Evolutionary conservation across 805 yeast species (phyloP), one percentile per base, ranked within the genome.

Genomic region (Candida patagonica): DNA sequence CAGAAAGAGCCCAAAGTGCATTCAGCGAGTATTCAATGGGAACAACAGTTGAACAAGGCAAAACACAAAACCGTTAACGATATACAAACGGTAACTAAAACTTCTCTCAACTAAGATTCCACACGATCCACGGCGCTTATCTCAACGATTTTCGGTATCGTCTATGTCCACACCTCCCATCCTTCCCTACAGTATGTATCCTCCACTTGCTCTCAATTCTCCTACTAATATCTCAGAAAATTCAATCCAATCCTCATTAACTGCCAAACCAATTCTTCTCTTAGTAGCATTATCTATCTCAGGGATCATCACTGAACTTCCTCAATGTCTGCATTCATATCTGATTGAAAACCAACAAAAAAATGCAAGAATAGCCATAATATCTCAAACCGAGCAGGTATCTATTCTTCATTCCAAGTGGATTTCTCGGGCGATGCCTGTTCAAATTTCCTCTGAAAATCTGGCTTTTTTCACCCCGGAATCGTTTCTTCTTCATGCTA

Each of bases 381-480:
- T 29, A 4, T 29, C 19, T 8, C 13, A 15, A 13, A 29, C 24
- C 3, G 35, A 31, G 12, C 8, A 12, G 16, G 23, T 22, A 4
- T 15, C 24, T 3, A 17, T 33, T 13, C 19, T 33, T 26, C 19
- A 22, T 23, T 33, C 26, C 15, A 7, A 27, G n/a, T 33, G 20
- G 37, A 20, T 34, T 6, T 24, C 25, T 10, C 12, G 15, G 25
- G 7, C 10, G n/a, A 16, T 9, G 35, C 9, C 9, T 19, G 8
- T 12, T 8, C 15, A 7, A 12, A 24, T 5, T 12, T 9, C 30
- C 5, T 17, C 30, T 20, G 23, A 24, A 9, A 30, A 30, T 10
- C 5, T 15, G n/a, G 37, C 24, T 3, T 83, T 78, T 57, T 74
- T 84, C 80, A 80, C 92, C 0, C 92, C 83, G 45, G 94, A 94